Conservation (phyloP, 169 alveolate species). For the Eimeria tenella region DNA sequence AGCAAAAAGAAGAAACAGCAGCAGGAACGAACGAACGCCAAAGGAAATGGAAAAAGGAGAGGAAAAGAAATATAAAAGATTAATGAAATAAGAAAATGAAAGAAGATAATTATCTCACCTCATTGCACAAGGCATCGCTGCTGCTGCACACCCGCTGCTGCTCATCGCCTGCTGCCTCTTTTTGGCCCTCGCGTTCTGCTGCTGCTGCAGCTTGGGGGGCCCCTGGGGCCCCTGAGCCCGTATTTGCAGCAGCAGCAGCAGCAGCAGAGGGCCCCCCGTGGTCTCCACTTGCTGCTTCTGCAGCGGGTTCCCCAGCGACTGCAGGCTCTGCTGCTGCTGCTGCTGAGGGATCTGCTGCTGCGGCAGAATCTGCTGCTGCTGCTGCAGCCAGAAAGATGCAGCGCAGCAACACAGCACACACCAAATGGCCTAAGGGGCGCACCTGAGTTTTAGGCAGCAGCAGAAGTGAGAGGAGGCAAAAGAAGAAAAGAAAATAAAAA, state of each 20-base stretch:
- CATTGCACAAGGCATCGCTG: constrained; percentile 50
- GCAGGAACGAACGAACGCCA: neutral
- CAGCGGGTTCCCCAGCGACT: neutral
- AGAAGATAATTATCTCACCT: neutral
- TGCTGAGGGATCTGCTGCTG: neutral
- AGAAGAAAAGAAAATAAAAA: neutral
- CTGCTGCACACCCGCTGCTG: neutral
- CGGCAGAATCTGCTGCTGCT: constrained; percentile 1
- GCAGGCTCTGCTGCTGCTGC: neutral
- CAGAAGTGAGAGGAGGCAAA: neutral
- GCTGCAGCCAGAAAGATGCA: constrained; percentile 8
- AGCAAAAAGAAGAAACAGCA: neutral
- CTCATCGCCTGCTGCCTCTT: neutral
- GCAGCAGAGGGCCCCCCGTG: neutral
- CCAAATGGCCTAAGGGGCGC: neutral
- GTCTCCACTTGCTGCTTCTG: neutral
- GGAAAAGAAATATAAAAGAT: neutral
- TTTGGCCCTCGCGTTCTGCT: too few species aligned
- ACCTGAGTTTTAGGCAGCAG: neutral
- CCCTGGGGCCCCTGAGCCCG: too few species aligned
- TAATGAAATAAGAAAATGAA: neutral
- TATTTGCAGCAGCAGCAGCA: neutral
- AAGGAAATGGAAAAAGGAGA: neutral
- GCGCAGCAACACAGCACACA: neutral
- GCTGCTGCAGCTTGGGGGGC: too few species aligned